Percentiles rank a stretch among this genome's conserved stretches.
phyloP scores from a whole-genome alignment of 768 basidiomycete species.

The Collybiopsis confluens region DNA sequence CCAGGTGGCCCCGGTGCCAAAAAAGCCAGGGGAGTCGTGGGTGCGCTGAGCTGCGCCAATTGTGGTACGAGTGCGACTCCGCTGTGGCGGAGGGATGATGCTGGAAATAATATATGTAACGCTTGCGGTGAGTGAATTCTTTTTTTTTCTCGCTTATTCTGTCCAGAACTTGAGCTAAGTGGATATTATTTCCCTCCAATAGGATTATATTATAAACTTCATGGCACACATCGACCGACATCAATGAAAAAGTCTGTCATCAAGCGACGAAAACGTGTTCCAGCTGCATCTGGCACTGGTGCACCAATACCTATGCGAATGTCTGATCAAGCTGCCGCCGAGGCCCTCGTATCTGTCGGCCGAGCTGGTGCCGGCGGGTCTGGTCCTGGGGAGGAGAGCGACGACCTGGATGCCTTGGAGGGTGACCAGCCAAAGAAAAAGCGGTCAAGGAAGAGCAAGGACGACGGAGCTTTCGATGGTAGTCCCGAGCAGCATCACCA shows the following conservation, averaged over 20 bases:
- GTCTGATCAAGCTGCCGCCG: conserved; percentile 85
- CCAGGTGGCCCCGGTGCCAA: not conserved
- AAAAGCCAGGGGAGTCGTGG: conserved; percentile 37
- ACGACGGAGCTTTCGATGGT: conserved; percentile 74
- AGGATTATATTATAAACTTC: conserved; percentile 98
- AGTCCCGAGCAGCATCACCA: conserved; percentile 20
- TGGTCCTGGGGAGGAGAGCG: conserved; percentile 36
- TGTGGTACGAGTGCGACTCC: conserved; percentile 89
- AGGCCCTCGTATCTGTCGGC: conserved; percentile 82
- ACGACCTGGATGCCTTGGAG: conserved; percentile 34
- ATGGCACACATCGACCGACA: conserved; percentile 94
- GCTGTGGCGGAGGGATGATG: conserved; percentile 84
- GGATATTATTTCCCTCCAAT: conserved; percentile 17
- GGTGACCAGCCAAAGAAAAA: conserved; percentile 53
- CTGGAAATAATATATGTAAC: conserved; percentile 92
- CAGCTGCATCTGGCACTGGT: conserved; percentile 66
- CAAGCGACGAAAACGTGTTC: conserved; percentile 96
- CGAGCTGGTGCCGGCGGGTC: conserved; percentile 27
- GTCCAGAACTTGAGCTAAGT: conserved; percentile 3
- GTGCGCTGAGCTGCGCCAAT: conserved; percentile 81
- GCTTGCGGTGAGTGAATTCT: conserved; percentile 81
- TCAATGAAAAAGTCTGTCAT: conserved; percentile 99
- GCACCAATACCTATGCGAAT: conserved; percentile 33
- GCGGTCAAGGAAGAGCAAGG: conserved; percentile 35
- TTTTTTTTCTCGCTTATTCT: conserved; percentile 4